Evolutionary conservation across 1,139 yeast species (phyloP).

Genomic region (Scheffersomyces segobiensis): DNA sequence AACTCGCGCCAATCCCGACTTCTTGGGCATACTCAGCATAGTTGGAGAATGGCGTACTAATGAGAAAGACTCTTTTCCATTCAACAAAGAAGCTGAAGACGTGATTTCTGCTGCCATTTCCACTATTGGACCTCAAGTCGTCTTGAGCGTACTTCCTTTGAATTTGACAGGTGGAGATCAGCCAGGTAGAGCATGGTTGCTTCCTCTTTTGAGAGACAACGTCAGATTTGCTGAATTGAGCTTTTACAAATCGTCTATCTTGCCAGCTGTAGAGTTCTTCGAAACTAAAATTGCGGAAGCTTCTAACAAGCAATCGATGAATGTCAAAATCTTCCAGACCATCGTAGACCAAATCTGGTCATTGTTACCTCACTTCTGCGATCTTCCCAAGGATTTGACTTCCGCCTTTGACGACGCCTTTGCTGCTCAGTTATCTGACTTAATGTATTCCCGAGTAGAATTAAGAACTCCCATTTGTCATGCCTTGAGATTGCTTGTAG

Average conservation of each 20-base stretch:
- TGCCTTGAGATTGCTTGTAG: conserved; percentile 74
- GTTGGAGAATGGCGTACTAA: conserved; percentile 87
- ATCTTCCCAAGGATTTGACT: conserved; percentile 74
- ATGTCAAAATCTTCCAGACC: conserved; percentile 75
- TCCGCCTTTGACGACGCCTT: conserved; percentile 68
- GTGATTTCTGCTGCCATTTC: conserved; percentile 79
- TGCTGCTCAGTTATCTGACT: conserved; percentile 74
- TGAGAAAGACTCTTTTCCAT: conserved; percentile 69
- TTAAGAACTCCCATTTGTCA: conserved; percentile 80
- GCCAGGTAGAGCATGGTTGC: conserved; percentile 90
- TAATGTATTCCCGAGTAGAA: conserved; percentile 72
- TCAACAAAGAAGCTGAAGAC: conserved; percentile 75
- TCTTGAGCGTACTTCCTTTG: conserved; percentile 72
- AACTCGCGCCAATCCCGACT: conserved; percentile 70
- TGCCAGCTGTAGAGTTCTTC: conserved; percentile 69
- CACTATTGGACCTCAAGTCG: conserved; percentile 83
- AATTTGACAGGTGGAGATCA: conserved; percentile 52
- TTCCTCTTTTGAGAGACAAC: conserved; percentile 89
- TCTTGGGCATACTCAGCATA: conserved; percentile 62
- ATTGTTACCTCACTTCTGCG: conserved; percentile 84
- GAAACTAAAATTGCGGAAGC: conserved; percentile 45
- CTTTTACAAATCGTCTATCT: conserved; percentile 60
- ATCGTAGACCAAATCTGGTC: conserved; percentile 92
- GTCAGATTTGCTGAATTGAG: conserved; percentile 69
- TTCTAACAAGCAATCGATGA: conserved; percentile 55